Conservation (phyloP, 202 grass and related monocot genomes). For the Elaeis oleifera region DNA sequence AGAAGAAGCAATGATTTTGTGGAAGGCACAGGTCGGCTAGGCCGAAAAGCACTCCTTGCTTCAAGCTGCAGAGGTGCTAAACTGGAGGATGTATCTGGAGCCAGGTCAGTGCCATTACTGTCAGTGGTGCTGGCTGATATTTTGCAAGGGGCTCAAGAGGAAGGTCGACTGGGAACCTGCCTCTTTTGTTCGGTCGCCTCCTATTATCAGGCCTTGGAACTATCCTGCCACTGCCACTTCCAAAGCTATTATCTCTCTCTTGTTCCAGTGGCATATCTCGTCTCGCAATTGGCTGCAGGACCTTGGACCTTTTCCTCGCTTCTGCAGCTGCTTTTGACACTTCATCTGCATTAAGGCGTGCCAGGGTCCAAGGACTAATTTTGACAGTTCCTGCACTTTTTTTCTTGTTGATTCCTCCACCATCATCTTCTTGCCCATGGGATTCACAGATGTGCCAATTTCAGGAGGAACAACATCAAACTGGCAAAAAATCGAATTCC, state of each 20-base stretch:
- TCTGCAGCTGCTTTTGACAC: conserved; percentile 85
- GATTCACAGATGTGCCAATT: conserved; percentile 48
- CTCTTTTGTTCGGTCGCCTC: conserved; percentile 42
- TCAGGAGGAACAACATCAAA: conserved; percentile 94
- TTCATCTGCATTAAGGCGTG: conserved; percentile 91
- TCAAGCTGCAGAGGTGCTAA: conserved; percentile 88
- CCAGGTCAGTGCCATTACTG: conserved; percentile 41
- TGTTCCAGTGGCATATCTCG: conserved; percentile 24
- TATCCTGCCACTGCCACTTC: conserved; percentile 23
- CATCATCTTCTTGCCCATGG: conserved; percentile 49
- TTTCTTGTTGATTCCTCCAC: conserved; percentile 56
- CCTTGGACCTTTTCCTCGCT: conserved; percentile 81
- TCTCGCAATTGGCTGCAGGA: conserved; percentile 60
- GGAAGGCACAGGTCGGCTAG: conserved; percentile 36
- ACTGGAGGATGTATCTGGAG: conserved; percentile 40
- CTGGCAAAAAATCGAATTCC: conserved; percentile 29
- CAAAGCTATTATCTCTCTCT: conserved; percentile 22
- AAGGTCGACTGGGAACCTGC: conserved; percentile 38
- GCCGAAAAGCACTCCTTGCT: conserved; percentile 76
- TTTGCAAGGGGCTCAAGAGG: conserved; percentile 76
- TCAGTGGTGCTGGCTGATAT: conserved; percentile 53
- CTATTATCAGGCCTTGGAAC: conserved; percentile 32
- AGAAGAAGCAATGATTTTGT: conserved; percentile 48
- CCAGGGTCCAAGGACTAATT: conserved; percentile 95
- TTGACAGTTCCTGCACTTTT: conserved; percentile 51